phyloP scores from a whole-genome alignment of 2,329 filamentous ascomycete species.

The Canariomyces notabilis region DNA sequence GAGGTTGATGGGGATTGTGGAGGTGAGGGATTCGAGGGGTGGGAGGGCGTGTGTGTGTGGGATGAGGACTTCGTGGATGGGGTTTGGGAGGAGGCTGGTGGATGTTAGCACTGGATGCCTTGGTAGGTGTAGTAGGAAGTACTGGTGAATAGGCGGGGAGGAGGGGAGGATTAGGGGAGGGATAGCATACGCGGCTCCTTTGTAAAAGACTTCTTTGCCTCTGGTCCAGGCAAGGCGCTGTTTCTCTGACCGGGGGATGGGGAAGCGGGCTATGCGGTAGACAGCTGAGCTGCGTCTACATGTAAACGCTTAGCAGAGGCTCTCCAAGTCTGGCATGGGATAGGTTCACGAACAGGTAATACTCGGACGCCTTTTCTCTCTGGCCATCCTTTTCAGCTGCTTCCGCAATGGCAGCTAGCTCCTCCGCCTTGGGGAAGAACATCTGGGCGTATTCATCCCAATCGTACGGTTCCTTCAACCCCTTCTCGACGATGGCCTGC shows the following conservation, averaged over 20 bases:
- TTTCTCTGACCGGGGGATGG: slow-evolving; percentile 28
- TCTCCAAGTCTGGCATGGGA: neutral
- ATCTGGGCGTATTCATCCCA: slow-evolving; percentile 34
- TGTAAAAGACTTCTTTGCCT: slow-evolving; percentile 28
- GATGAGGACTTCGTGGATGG: slow-evolving; percentile 28
- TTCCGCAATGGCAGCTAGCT: slow-evolving; percentile 22
- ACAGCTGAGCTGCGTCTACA: slow-evolving; percentile 30
- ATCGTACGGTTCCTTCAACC: slow-evolving; percentile 26
- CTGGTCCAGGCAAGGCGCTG: slow-evolving; percentile 28
- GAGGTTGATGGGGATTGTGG: slow-evolving; percentile 26
- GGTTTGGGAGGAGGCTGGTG: slow-evolving; percentile 23
- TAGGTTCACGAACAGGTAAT: slow-evolving; percentile 27
- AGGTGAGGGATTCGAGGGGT: slow-evolving; percentile 20
- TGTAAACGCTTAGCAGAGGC: too few relatives aligned
- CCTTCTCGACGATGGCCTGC: slow-evolving; percentile 25
- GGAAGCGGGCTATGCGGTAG: slow-evolving; percentile 34
- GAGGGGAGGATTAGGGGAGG: neutral
- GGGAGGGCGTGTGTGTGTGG: slow-evolving; percentile 25
- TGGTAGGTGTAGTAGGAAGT: too few relatives aligned
- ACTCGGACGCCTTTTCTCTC: slow-evolving; percentile 28
- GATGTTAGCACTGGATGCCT: neutral
- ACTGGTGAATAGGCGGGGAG: neutral
- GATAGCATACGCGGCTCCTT: slow-evolving; percentile 23
- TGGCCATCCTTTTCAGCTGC: slow-evolving; percentile 18
- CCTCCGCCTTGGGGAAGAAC: slow-evolving; percentile 31